Conservation (phyloP, 2,329 filamentous ascomycete genomes). For the Trichothecium roseum region DNA sequence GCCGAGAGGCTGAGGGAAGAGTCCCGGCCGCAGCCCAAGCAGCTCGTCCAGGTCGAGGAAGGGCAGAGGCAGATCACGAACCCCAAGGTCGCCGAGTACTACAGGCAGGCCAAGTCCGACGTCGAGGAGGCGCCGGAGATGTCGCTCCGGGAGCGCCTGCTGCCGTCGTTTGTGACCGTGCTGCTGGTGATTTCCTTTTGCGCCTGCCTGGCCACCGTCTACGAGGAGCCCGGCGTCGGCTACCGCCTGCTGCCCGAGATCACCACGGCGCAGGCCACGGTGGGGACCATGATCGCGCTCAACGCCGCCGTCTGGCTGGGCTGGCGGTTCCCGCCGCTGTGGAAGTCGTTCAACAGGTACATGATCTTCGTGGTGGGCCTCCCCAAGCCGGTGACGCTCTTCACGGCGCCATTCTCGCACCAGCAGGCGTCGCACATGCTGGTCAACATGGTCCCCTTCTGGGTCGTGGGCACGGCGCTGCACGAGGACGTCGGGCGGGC, state of each 20-base stretch:
- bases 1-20: conserved; percentile 19
- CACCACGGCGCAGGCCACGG: conserved; percentile 52
- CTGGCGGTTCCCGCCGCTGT: conserved; percentile 57
- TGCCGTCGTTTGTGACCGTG: conserved; percentile 41
- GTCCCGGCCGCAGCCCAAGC: conserved; percentile 21
- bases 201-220: conserved; percentile 33
- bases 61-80: conserved; percentile 25
- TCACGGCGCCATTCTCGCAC: conserved; percentile 63
- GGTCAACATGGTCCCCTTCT: conserved; percentile 56
- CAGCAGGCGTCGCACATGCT: conserved; percentile 48
- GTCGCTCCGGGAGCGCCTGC: conserved; percentile 39
- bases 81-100: conserved; percentile 25
- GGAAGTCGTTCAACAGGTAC: conserved; percentile 57
- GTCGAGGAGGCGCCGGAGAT: conserved; percentile 23
- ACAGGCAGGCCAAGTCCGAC: conserved; percentile 37
- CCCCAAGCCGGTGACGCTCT: conserved; percentile 48
- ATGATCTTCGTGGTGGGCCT: conserved; percentile 55
- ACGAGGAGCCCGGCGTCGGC: conserved; percentile 40
- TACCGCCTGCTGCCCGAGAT: conserved; percentile 49
- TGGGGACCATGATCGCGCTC: conserved; percentile 47
- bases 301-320: conserved; percentile 46
- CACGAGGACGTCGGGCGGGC: conserved; percentile 63
- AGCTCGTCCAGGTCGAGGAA: conserved; percentile 28
- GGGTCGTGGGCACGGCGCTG: conserved; percentile 54
- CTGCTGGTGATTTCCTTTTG: conserved; percentile 32